phyloP scores from a whole-genome alignment of 345 rosid genomes.

The Punica granatum region DNA sequence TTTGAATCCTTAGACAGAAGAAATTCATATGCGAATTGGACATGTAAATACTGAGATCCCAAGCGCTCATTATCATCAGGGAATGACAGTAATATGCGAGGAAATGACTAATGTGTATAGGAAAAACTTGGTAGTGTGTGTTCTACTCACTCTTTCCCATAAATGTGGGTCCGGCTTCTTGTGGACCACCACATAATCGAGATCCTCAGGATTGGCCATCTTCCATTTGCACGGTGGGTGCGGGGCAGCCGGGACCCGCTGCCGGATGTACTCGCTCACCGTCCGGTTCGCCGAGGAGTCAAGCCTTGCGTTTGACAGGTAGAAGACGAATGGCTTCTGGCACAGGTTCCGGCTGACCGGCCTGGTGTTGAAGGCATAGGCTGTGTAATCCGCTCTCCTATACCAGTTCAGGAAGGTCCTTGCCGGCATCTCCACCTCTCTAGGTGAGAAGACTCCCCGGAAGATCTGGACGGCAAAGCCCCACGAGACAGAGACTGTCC shows the following conservation, averaged over 20 bases:
- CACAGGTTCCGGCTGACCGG: slow-evolving; percentile 81
- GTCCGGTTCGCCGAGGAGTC: slow-evolving; percentile 38
- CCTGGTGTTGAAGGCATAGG: slow-evolving; percentile 91
- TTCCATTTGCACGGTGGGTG: slow-evolving; percentile 78
- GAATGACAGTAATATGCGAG: no score
- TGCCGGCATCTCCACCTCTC: slow-evolving; percentile 92
- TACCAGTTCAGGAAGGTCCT: slow-evolving; percentile 97
- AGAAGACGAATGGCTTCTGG: slow-evolving; percentile 82
- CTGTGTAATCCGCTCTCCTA: slow-evolving; percentile 78
- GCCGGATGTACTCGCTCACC: slow-evolving; percentile 50
- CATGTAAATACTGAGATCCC: background rate
- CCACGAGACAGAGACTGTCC: slow-evolving; percentile 93
- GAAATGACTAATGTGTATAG: background rate
- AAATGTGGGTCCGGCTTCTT: slow-evolving; percentile 64
- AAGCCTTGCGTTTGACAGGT: slow-evolving; percentile 40
- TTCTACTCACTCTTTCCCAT: slow-evolving; percentile 72
- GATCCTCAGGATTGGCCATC: slow-evolving; percentile 56
- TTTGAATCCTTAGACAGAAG: background rate
- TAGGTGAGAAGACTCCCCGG: slow-evolving; percentile 74
- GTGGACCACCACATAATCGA: slow-evolving; percentile 40
- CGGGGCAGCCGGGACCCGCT: slow-evolving; percentile 28
- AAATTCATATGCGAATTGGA: background rate
- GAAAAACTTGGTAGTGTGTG: background rate
- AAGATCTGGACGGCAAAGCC: slow-evolving; percentile 82
- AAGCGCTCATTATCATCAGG: no score